Evolutionary conservation across 176 grass and related monocot genomes (phyloP).

Genomic region (Musa schizocarpa): DNA sequence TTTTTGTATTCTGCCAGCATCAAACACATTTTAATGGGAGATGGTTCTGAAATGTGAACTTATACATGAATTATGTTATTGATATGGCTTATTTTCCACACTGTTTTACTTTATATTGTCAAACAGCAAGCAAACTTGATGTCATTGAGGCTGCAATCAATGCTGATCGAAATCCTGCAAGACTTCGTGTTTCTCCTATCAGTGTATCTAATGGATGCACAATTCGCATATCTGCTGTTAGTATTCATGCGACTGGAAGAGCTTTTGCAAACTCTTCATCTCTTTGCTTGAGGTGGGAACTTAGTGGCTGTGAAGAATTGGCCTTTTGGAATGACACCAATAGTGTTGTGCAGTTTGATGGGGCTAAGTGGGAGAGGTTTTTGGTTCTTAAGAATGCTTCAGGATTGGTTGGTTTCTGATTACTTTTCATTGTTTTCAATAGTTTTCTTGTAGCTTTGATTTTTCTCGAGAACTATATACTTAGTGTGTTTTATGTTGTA

Average conservation of each 20-base stretch:
- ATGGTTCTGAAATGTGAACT: neutral
- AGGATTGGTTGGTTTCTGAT: conserved; percentile 59
- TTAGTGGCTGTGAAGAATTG: conserved; percentile 61
- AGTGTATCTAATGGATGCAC: conserved; percentile 70
- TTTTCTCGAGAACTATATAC: too few relatives aligned
- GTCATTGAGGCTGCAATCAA: conserved; percentile 56
- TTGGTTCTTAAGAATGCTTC: conserved; percentile 80
- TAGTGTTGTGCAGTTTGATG: conserved; percentile 29
- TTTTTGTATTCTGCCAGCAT: conserved; percentile 22
- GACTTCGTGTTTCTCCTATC: conserved; percentile 66
- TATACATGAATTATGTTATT: conserved; percentile 3
- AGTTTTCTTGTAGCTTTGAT: neutral
- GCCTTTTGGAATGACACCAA: conserved; percentile 46
- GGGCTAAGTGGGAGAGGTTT: conserved; percentile 74
- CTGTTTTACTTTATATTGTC: conserved; percentile 22
- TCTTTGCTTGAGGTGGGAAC: conserved; percentile 76
- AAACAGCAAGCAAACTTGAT: conserved; percentile 58
- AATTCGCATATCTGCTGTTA: conserved; percentile 65
- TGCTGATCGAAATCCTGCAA: conserved; percentile 52
- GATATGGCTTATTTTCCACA: conserved; percentile 3
- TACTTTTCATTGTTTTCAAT: neutral
- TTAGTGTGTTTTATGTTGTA: too few relatives aligned
- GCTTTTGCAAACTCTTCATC: conserved; percentile 90
- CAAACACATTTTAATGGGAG: neutral
- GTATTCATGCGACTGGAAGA: conserved; percentile 54